A percentile compares a stretch with the other conserved stretches of the same genome.
Conservation (phyloP, 129 eudicot genomes). For the Arctium lappa region DNA sequence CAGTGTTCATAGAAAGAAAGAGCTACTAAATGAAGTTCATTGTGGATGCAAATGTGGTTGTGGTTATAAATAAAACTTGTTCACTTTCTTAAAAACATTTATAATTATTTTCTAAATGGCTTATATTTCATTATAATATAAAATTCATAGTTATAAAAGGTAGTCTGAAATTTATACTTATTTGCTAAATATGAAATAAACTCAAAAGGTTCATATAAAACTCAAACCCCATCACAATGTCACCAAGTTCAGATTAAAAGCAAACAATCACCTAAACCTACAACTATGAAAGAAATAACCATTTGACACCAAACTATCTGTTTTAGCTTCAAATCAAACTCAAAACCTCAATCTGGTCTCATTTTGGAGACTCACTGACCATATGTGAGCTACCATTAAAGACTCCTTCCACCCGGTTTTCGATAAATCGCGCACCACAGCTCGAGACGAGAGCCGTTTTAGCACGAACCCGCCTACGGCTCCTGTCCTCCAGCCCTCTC, state of each 20-base stretch:
- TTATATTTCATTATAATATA: not conserved
- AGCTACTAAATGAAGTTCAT: not conserved
- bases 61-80: not conserved
- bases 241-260: not conserved
- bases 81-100: not conserved
- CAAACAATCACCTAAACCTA: not conserved
- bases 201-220: not conserved
- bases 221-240: not conserved
- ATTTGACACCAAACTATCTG: not conserved
- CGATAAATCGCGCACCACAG: constrained; percentile 14
- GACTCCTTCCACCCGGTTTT: constrained; percentile 16
- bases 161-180: not conserved
- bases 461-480: constrained; percentile 31
- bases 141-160: not conserved
- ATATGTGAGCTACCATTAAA: constrained; percentile 16
- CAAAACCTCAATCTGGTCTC: not conserved
- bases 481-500: constrained; percentile 21
- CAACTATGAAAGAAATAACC: not conserved
- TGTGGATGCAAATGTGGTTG: not conserved
- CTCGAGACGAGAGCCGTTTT: constrained; percentile 28
- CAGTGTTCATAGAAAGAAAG: not conserved
- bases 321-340: not conserved
- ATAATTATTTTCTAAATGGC: not conserved
- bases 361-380: constrained; percentile 13
- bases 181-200: not conserved